Base-by-base conservation (phyloP, 2,329 filamentous ascomycete species). In the Pseudogymnoascus sp. region DNA sequence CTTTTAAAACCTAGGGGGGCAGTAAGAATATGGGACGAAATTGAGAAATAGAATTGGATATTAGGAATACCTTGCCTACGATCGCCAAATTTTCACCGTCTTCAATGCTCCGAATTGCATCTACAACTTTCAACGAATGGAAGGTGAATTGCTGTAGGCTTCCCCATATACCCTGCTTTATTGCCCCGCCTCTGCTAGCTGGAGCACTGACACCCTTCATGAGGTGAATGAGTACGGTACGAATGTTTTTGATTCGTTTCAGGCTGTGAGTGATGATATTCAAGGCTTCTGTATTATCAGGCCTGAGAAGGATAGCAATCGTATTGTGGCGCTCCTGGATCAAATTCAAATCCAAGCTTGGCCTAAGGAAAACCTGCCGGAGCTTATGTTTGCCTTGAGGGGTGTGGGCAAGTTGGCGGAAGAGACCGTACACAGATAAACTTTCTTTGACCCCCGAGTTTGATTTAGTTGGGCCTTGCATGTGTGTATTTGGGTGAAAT, bases 401-500 rank as follows among this genome's bases (percentile, higher is more conserved):
- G 3, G 92, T 97, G 61, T 82, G 82, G 26, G 88, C 85, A 31
- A 94, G 77, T 61, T 84, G 79, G 62, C 88, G 84, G 64, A 97
- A 95, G 0, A 97, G 76, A 0, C 90, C 92, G 71, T 89, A 96
- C 0, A 96, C 76, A 0, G 90, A 97, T 1, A 94, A 79, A 13
- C 85, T 88, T 74, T 96, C 92, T 72, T 93, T 96, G 0, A 83
- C 81, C 17, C 83, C 86, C 1, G 81, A 84, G 26, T 78, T 80
- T 31, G 79, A 78, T 65, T 78, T 82, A 5, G 80, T 82, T 2
- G 85, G 84, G 0, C 88, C 89, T 74, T 88, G 87, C 67, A 87
- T 89, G 64, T 93, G 88, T 57, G 83, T 86, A 69, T 91, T 92
- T 4, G 90, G 92, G 72, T 96, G 91, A 9, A 84, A 84, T 71